Evolutionary conservation across 345 rosid species (phyloP).

Genomic region (Lenwebbia sp.): DNA sequence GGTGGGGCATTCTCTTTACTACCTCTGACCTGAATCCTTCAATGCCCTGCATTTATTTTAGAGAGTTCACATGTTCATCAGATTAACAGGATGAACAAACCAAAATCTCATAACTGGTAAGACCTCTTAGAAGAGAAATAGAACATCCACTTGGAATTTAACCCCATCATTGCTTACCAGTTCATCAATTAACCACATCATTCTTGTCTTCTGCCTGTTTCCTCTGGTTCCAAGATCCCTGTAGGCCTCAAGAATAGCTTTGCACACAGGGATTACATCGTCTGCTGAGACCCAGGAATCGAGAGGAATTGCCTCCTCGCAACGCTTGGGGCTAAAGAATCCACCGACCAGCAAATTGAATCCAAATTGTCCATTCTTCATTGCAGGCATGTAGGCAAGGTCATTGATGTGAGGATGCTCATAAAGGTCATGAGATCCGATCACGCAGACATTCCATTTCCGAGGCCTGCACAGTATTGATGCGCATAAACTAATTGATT

Average conservation of each 20-base stretch:
- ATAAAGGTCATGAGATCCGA: constrained; percentile 87
- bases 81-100: not conserved
- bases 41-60: constrained; percentile 44
- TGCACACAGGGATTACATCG: constrained; percentile 62
- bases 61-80: not conserved
- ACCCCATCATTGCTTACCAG: constrained; percentile 40
- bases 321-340: constrained; percentile 82
- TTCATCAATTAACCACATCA: constrained; percentile 99
- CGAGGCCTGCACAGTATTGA: constrained; percentile 47
- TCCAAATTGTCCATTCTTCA: constrained; percentile 61
- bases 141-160: not conserved
- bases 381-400: constrained; percentile 94
- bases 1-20: constrained; percentile 56
- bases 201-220: constrained; percentile 84
- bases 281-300: constrained; percentile 92
- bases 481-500: not conserved
- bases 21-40: constrained; percentile 84
- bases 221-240: constrained; percentile 91
- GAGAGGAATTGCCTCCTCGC: constrained; percentile 87
- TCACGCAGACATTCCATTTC: constrained; percentile 94
- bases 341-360: constrained; percentile 95
- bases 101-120: not conserved
- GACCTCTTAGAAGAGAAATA: not conserved
- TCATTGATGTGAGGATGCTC: constrained; percentile 99
- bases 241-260: constrained; percentile 69